A percentile compares a stretch with the other conserved stretches of the same genome.
These are phyloP conservation scores for Trichoderma asperellum DNA, from an alignment of 2,329 filamentous ascomycete genomes.

Conservation along the genomic window DNA sequence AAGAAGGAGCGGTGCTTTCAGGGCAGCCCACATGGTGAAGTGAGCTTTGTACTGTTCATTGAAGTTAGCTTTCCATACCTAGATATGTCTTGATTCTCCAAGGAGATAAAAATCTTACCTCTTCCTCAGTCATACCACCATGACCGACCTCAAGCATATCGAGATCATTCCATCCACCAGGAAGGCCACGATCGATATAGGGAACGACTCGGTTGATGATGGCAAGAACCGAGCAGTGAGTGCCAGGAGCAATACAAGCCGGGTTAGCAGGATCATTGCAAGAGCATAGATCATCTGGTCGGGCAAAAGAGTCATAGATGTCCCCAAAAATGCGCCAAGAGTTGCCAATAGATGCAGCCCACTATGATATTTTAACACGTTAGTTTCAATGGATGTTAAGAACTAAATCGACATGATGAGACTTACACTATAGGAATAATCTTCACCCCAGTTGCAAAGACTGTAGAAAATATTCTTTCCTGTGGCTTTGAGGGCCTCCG, in stretches of 20 bases:
- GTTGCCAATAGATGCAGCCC: conserved; percentile 33
- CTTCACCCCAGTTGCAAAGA: conserved; percentile 43
- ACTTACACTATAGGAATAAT: conserved; percentile 21
- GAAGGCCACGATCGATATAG: conserved; percentile 21
- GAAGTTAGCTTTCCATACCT: background rate
- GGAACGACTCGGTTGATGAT: conserved; percentile 26
- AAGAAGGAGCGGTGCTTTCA: conserved; percentile 51
- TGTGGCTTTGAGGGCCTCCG: conserved; percentile 40
- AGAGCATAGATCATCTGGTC: conserved; percentile 23
- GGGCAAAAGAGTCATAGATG: conserved; percentile 41
- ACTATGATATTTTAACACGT: background rate
- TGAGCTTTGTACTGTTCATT: conserved; percentile 37
- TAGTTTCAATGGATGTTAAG: background rate
- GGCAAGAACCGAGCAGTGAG: conserved; percentile 25
- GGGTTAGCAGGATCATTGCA: conserved; percentile 26
- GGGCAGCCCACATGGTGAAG: conserved; percentile 51
- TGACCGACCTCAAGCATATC: conserved; percentile 28
- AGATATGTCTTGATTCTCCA: too few species aligned
- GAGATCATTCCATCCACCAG: conserved; percentile 28
- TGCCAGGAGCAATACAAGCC: conserved; percentile 26
- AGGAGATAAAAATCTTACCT: background rate
- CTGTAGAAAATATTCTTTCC: conserved; percentile 41
- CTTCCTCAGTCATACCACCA: conserved; percentile 26
- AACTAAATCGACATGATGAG: background rate
- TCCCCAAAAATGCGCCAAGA: conserved; percentile 44